These are phyloP conservation scores for Aspergillus tanneri DNA, from an alignment of 2,329 filamentous ascomycete species.

Conservation along the genomic window DNA sequence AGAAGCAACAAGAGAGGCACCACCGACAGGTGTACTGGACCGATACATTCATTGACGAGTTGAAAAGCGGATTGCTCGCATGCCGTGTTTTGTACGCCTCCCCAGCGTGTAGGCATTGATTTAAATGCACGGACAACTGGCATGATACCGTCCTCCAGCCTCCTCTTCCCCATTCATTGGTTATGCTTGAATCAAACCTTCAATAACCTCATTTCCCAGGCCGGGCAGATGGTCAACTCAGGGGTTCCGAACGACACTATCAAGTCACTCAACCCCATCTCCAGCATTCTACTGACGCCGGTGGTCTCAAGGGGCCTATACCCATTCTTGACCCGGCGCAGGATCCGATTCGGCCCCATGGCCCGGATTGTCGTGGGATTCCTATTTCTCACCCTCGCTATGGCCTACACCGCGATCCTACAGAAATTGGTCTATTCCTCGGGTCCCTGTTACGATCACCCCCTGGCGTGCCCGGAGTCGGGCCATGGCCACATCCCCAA, in stretches of 20 bases:
- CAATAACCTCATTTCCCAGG: constrained; percentile 62
- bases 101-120: neutral
- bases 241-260: constrained; percentile 72
- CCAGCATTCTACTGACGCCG: constrained; percentile 69
- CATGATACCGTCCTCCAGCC: neutral
- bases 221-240: constrained; percentile 55
- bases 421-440: neutral
- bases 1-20: constrained; percentile 1
- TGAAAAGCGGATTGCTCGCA: neutral
- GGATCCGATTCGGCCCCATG: too few species aligned
- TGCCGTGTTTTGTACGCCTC: neutral
- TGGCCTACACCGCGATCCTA: neutral
- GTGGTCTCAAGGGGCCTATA: constrained; percentile 64
- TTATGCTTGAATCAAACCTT: constrained; percentile 52
- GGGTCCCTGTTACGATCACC: neutral
- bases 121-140: neutral
- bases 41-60: neutral
- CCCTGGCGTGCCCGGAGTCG: neutral
- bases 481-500: neutral
- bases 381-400: neutral
- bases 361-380: neutral
- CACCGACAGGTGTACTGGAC: neutral
- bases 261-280: constrained; percentile 67
- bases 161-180: constrained; percentile 15
- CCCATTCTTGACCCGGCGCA: constrained; percentile 59